Conservation (phyloP, 2,329 filamentous ascomycete species). For the Fusarium kyushuense region DNA sequence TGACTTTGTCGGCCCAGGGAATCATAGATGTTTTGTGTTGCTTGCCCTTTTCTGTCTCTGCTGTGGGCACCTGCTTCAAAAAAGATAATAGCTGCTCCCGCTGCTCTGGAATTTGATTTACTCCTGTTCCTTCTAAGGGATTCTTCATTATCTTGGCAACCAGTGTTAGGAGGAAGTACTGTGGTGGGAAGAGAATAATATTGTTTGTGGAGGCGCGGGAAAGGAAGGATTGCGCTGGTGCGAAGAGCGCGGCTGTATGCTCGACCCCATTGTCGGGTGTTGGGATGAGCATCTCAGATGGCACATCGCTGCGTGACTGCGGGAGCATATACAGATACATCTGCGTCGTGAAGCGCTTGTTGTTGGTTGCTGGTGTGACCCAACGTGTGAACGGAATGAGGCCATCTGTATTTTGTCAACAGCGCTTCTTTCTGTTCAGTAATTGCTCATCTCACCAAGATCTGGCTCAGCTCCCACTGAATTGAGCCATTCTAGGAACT, state of each 20-base stretch:
- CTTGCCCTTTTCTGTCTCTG: slow-evolving; percentile 55
- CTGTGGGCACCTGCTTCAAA: slow-evolving; percentile 59
- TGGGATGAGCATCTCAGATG: slow-evolving; percentile 69
- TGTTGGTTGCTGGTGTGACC: slow-evolving; percentile 81
- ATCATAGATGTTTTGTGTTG: slow-evolving; percentile 59
- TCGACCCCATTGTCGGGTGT: slow-evolving; percentile 76
- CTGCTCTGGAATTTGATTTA: slow-evolving; percentile 59
- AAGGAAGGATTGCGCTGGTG: slow-evolving; percentile 77
- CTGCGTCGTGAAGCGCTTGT: slow-evolving; percentile 89
- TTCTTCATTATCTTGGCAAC: slow-evolving; percentile 64
- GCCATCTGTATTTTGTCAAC: slow-evolving; percentile 59
- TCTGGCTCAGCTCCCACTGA: slow-evolving; percentile 72
- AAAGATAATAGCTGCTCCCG: slow-evolving; percentile 67
- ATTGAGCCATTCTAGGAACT: slow-evolving; percentile 74
- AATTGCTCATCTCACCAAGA: slow-evolving; percentile 61
- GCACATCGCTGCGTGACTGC: slow-evolving; percentile 46
- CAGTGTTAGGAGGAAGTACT: slow-evolving; percentile 78
- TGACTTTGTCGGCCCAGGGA: slow-evolving; percentile 72
- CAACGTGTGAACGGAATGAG: slow-evolving; percentile 89
- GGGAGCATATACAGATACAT: slow-evolving; percentile 97
- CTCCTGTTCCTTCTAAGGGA: slow-evolving; percentile 43
- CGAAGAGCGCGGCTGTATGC: slow-evolving; percentile 81
- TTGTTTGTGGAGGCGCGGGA: slow-evolving; percentile 70
- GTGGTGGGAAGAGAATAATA: slow-evolving; percentile 90
- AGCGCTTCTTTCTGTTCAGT: neutral